Evolutionary conservation across 2,329 filamentous ascomycete species (phyloP), one percentile per base, ranked within the genome.

Genomic region (Ceratocystiopsis sp.): DNA sequence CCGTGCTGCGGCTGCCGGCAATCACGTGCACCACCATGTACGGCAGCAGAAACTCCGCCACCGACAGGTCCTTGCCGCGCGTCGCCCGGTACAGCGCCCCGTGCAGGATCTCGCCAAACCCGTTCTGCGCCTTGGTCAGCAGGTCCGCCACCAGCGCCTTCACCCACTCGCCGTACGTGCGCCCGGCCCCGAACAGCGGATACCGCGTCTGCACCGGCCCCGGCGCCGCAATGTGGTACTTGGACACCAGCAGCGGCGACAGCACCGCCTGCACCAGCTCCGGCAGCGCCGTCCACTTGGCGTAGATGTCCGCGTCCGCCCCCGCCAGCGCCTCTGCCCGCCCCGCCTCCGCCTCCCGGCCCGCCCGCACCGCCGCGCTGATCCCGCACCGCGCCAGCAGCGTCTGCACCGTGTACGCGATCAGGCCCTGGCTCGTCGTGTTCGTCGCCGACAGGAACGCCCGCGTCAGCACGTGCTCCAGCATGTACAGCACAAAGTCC

Each of bases 341-440:
- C 21, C 4, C 21, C 21, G 21, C 21, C 21, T n/a, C n/a, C n/a
- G n/a, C 21, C 21, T 8, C 21, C 21, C 8, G 4, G 21, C 21
- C 21, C 21, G 21, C 21, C 4, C 21, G 29, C 42, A 65, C 68
- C 0, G 71, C 73, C 12, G 71, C 65, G 46, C 69, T 77, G 54
- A 95, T 78, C 25, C 81, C 78, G 54, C 82, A 84, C 50, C 80
- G 76, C 38, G 79, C 78, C 4, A 96, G 69, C 36, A 96, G 69
- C 53, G 93, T 81, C 59, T 99, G 91, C 78, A 98, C 95, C 2
- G 81, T 84, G 59, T 83, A 98, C 1, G 89, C 89, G 16, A 99
- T 68, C 55, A 93, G 94, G 0, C 86, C 87, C 58, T 96, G 91
- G 7, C 86, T 71, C 50, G 77, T 79, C 2, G 86, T 82, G 56